phyloP scores from a whole-genome alignment of 176 grass and related monocot genomes.

The Neostapfia colusana region DNA sequence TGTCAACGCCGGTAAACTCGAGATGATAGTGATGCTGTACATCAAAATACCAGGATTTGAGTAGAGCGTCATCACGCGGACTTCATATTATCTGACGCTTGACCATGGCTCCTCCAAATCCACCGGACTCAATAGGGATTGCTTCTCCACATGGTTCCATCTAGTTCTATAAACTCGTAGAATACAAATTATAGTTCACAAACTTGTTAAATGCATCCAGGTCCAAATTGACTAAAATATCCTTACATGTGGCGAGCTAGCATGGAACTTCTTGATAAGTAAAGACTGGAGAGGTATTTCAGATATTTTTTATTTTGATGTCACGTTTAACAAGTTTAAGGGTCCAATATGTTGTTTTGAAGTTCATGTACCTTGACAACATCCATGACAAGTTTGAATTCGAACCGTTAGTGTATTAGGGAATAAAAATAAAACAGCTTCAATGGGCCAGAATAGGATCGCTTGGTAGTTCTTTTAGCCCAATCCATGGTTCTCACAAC shows the following conservation, averaged over 20 bases:
- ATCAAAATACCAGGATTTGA: not conserved
- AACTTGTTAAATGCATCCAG: too few relatives aligned
- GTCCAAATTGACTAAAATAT: too few relatives aligned
- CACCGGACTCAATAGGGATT: not conserved
- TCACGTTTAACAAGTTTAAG: too few relatives aligned
- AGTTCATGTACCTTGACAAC: not conserved
- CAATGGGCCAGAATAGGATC: not conserved
- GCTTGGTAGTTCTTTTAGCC: not conserved
- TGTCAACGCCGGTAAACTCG: not conserved
- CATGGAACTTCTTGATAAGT: too few relatives aligned
- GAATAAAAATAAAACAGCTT: too few relatives aligned
- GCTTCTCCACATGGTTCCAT: not conserved
- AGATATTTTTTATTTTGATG: too few relatives aligned
- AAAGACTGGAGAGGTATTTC: too few relatives aligned
- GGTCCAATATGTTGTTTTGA: too few relatives aligned
- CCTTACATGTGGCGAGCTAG: too few relatives aligned
- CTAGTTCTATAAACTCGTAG: not conserved
- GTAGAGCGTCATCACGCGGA: not conserved
- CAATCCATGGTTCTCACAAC: not conserved
- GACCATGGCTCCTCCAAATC: not conserved
- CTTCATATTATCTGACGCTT: not conserved
- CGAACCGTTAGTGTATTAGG: too few relatives aligned
- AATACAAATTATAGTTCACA: not conserved
- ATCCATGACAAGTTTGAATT: not conserved
- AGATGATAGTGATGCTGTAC: not conserved